These are phyloP conservation scores for Ceraceosorus guamensis DNA, from an alignment of 1,284 basidiomycete genomes.

Conservation along the genomic window DNA sequence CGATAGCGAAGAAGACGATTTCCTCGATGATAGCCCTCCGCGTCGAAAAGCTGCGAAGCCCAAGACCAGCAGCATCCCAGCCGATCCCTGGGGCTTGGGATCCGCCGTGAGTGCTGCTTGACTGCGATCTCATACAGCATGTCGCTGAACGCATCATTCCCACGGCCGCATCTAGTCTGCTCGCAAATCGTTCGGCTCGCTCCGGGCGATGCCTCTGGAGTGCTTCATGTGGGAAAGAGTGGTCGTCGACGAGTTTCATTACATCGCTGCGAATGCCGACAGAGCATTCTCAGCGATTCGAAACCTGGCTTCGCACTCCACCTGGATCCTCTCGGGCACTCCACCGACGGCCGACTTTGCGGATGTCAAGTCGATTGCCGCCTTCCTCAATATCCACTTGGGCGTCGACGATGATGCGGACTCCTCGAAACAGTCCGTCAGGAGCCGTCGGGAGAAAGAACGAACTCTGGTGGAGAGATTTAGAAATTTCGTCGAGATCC, in stretches of 20 bases:
- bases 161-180: too few relatives aligned
- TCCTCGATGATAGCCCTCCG: constrained; percentile 41
- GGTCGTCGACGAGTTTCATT: constrained; percentile 91
- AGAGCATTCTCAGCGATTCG: constrained; percentile 72
- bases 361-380: constrained; percentile 65
- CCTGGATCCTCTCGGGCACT: constrained; percentile 93
- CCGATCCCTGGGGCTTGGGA: constrained; percentile 62
- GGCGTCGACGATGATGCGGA: constrained; percentile 71
- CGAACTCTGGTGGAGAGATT: constrained; percentile 85
- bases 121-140: constrained; percentile 68
- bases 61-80: background rate
- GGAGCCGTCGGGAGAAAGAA: constrained; percentile 59
- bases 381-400: constrained; percentile 37
- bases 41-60: constrained; percentile 1
- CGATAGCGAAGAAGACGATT: constrained; percentile 54
- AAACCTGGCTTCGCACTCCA: constrained; percentile 66
- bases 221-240: constrained; percentile 70
- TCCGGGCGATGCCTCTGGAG: constrained; percentile 73
- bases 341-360: constrained; percentile 86
- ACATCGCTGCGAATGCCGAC: constrained; percentile 60
- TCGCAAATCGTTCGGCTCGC: too few relatives aligned
- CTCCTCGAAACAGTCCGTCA: constrained; percentile 53
- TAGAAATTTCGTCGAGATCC: constrained; percentile 91
- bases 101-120: too few relatives aligned
- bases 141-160: constrained; percentile 58